Evolutionary conservation across 495 filamentous ascomycete species (phyloP), one percentile per base, ranked within the genome.

Genomic region (Astrocystis sublimbata): DNA sequence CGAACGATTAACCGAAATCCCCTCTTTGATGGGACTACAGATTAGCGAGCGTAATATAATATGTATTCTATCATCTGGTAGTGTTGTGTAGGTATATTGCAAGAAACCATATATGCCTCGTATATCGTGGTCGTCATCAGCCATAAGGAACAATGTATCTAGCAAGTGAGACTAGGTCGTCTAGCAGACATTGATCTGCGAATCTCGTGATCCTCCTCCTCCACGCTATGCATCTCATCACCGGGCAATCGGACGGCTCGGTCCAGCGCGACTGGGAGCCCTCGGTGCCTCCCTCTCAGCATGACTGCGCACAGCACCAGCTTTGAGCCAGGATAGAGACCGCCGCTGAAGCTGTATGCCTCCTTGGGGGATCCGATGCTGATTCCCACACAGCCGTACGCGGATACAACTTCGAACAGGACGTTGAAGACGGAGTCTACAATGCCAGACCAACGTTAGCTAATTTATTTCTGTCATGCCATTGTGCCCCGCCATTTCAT

Each of bases 371-470:
- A 74, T 0, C 92, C 92, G 6, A 92, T 82, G 45, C 81, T 86
- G 45, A 96, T 88, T 3, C 92, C 92, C 5, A 96, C 92, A 67
- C 88, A 91, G n/a, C 89, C 91, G 67, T 96, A 96, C 0, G 85
- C 92, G 12, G 84, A 88, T 1, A 96, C 89, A 21, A 90, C 85
- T 66, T 96, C 92, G 69, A 96, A 96, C 30, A 92, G 79, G 60
- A 96, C 83, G 67, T 93, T 94, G 74, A 96, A 96, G 17, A 91
- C 86, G 51, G 85, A 88, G 76, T 49, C 56, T 59, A 19, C 8
- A n/a, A 40, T 12, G 5, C 15, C 1, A 19, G 24, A 21, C n/a
- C 35, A 28, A 9, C 9, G 19, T 47, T 40, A 57, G 54, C 35
- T 45, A 6, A 9, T 47, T 15, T 41, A 6, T 5, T 13, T 35